Conservation (phyloP, 78 protist species). For the Dictyostelium firmibasis region DNA sequence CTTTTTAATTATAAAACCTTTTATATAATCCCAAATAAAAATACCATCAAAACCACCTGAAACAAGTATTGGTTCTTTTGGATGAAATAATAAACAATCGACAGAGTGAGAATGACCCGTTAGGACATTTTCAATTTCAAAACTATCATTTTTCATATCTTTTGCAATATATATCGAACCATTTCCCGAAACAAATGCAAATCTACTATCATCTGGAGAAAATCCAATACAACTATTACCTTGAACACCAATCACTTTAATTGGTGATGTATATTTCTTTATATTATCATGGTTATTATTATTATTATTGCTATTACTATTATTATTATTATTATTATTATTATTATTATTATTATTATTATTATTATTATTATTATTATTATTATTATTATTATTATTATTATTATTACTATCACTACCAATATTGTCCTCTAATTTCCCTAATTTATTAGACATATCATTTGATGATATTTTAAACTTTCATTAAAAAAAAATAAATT, state of each 20-base stretch:
- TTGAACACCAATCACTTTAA: slow-evolving; percentile 12
- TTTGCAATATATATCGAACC: slow-evolving; percentile 11
- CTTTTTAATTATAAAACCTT: slow-evolving; percentile 15
- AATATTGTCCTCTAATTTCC: background rate
- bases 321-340: background rate
- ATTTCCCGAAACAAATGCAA: slow-evolving; percentile 14
- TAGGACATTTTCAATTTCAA: background rate
- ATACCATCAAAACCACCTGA: slow-evolving; percentile 25
- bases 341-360: background rate
- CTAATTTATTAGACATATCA: background rate
- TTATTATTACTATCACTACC: background rate
- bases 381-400: background rate
- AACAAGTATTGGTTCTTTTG: background rate
- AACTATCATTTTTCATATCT: background rate
- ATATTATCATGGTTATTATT: background rate
- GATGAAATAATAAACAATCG: slow-evolving; percentile 16
- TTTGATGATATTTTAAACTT: background rate
- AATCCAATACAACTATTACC: background rate
- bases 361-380: background rate
- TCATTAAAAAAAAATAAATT: too few species aligned
- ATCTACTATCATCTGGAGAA: slow-evolving; percentile 1
- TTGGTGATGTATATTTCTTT: background rate
- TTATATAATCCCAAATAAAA: slow-evolving; percentile 1
- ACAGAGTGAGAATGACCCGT: background rate
- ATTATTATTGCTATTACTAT: background rate